Evolutionary conservation across 495 filamentous ascomycete genomes (phyloP).

Genomic region (Letharia columbiana): DNA sequence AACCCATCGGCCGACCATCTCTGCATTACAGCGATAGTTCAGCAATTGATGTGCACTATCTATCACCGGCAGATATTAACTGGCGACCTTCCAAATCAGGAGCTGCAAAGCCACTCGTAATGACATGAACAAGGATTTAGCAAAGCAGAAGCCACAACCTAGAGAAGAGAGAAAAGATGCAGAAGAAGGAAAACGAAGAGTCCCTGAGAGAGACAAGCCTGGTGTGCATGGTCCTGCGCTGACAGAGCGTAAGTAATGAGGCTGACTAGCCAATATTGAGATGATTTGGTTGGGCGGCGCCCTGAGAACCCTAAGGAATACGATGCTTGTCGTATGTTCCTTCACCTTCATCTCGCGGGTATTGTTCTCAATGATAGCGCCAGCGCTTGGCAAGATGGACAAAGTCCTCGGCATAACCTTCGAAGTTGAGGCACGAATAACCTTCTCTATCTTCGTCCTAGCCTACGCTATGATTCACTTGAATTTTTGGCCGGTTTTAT

Average conservation of each 20-base stretch:
- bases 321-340: background rate
- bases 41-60: too few species aligned
- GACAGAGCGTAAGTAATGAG: background rate
- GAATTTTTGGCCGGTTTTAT: background rate
- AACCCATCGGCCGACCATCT: too few species aligned
- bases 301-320: too few species aligned
- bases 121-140: background rate
- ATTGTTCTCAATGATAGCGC: background rate
- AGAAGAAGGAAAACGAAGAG: background rate
- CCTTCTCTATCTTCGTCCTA: too few species aligned
- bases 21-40: too few species aligned
- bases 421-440: too few species aligned
- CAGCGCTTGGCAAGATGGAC: background rate
- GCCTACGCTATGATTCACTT: too few species aligned
- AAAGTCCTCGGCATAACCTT: too few species aligned
- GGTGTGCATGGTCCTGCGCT: background rate
- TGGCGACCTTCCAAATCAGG: background rate
- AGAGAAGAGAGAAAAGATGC: background rate
- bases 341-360: background rate
- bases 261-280: too few species aligned
- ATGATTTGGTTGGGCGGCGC: too few species aligned
- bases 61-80: too few species aligned
- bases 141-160: background rate
- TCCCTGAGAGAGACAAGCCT: background rate
- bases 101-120: background rate